Conservation (phyloP, 2,329 filamentous ascomycete species). For the Phialophora verrucosa region DNA sequence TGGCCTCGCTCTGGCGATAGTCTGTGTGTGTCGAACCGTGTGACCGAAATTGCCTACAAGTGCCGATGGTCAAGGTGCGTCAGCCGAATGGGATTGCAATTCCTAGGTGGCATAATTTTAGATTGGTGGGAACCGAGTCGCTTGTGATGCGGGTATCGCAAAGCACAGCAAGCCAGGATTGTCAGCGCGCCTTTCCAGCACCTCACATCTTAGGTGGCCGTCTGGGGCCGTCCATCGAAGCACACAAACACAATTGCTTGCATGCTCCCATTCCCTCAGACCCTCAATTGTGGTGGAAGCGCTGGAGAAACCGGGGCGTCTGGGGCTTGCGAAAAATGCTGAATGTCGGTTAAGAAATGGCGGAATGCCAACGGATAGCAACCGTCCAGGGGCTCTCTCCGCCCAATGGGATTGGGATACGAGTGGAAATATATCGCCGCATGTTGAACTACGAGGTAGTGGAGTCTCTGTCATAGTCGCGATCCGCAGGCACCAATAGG, state of each 20-base stretch:
- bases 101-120: not conserved
- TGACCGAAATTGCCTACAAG: not conserved
- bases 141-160: not conserved
- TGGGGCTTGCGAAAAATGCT: not conserved
- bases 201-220: not conserved
- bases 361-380: not conserved
- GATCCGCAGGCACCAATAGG: conserved; percentile 11
- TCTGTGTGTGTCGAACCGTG: not conserved
- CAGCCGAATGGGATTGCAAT: conserved; percentile 5
- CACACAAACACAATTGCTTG: not conserved
- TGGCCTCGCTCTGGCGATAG: not conserved
- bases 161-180: not conserved
- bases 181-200: not conserved
- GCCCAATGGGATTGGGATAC: not conserved
- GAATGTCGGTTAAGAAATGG: not conserved
- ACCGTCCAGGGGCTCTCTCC: not conserved
- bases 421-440: conserved; percentile 29
- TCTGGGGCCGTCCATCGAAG: not conserved
- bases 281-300: not conserved
- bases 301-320: not conserved
- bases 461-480: conserved; percentile 4
- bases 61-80: not conserved
- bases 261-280: not conserved
- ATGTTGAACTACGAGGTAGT: not conserved
- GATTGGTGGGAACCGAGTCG: not conserved